phyloP scores from a whole-genome alignment of 1,139 yeast species.

The Yamadazyma friedrichii region DNA sequence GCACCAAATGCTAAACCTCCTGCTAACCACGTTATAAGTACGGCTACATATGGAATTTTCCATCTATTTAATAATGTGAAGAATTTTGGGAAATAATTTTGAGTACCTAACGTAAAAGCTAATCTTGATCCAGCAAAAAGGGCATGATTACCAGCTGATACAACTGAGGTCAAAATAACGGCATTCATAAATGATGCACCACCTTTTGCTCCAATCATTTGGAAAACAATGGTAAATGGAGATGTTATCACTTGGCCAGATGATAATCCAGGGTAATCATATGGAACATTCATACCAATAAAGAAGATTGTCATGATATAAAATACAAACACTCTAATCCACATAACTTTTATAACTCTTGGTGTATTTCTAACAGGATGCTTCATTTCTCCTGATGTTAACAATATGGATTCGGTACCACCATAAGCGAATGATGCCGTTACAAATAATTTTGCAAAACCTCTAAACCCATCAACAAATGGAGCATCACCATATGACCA shows the following conservation, averaged over 20 bases:
- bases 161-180: slow-evolving; percentile 41
- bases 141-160: slow-evolving; percentile 50
- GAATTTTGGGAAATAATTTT: slow-evolving; percentile 38
- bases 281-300: slow-evolving; percentile 46
- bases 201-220: slow-evolving; percentile 47
- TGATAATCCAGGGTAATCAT: slow-evolving; percentile 37
- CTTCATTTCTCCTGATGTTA: slow-evolving; percentile 66
- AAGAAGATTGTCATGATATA: slow-evolving; percentile 43
- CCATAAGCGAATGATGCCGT: slow-evolving; percentile 70
- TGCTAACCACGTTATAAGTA: slow-evolving; percentile 38
- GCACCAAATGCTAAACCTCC: slow-evolving; percentile 46
- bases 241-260: slow-evolving; percentile 51
- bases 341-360: slow-evolving; percentile 55
- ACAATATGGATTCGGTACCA: slow-evolving; percentile 63
- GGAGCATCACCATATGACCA: slow-evolving; percentile 44
- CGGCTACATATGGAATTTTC: slow-evolving; percentile 41
- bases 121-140: slow-evolving; percentile 44
- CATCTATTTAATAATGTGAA: slow-evolving; percentile 35
- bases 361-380: slow-evolving; percentile 61
- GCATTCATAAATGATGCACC: slow-evolving; percentile 47
- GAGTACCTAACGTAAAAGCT: slow-evolving; percentile 40
- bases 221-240: slow-evolving; percentile 65
- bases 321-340: slow-evolving; percentile 47
- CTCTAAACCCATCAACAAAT: slow-evolving; percentile 39
- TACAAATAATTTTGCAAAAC: slow-evolving; percentile 38